phyloP scores from a whole-genome alignment of 371 early-diverging fungal genomes.

The Blakeslea trispora region DNA sequence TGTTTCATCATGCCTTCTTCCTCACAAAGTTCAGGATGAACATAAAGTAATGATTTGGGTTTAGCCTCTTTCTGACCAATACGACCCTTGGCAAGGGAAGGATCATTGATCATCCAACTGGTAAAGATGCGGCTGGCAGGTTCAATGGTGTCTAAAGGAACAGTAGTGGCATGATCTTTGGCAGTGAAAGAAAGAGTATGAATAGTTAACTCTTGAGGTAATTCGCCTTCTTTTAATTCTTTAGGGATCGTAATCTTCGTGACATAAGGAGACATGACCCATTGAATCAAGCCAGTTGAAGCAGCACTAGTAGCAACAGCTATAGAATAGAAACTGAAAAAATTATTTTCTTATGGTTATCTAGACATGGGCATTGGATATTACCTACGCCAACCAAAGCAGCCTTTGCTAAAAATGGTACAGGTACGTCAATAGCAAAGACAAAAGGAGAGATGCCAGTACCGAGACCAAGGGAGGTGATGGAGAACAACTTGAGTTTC shows the following conservation, averaged over 20 bases:
- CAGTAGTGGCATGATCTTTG: slow-evolving; percentile 53
- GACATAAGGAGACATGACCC: slow-evolving; percentile 69
- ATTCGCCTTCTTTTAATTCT: slow-evolving; percentile 2
- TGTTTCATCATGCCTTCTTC: slow-evolving; percentile 44
- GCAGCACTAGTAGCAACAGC: slow-evolving; percentile 65
- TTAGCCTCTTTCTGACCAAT: slow-evolving; percentile 44
- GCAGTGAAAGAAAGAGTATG: slow-evolving; percentile 41
- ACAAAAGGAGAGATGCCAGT: slow-evolving; percentile 62
- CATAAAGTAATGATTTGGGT: slow-evolving; percentile 54
- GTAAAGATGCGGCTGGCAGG: slow-evolving; percentile 64
- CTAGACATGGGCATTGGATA: neutral
- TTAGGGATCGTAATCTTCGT: slow-evolving; percentile 52
- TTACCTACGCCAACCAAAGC: slow-evolving; percentile 62
- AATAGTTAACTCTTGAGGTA: slow-evolving; percentile 33
- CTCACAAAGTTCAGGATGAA: slow-evolving; percentile 59
- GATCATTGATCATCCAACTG: slow-evolving; percentile 49
- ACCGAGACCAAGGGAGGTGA: slow-evolving; percentile 60
- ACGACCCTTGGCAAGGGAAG: slow-evolving; percentile 32
- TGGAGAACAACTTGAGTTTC: slow-evolving; percentile 62
- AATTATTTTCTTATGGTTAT: neutral
- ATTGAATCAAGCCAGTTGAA: slow-evolving; percentile 61
- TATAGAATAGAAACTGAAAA: slow-evolving; percentile 16
- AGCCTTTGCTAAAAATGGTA: slow-evolving; percentile 58
- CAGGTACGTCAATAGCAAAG: slow-evolving; percentile 61
- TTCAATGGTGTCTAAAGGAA: slow-evolving; percentile 50